Evolutionary conservation across 306 rosid species (phyloP), one percentile per base, ranked within the genome.

Genomic region (Sesbania bispinosa): DNA sequence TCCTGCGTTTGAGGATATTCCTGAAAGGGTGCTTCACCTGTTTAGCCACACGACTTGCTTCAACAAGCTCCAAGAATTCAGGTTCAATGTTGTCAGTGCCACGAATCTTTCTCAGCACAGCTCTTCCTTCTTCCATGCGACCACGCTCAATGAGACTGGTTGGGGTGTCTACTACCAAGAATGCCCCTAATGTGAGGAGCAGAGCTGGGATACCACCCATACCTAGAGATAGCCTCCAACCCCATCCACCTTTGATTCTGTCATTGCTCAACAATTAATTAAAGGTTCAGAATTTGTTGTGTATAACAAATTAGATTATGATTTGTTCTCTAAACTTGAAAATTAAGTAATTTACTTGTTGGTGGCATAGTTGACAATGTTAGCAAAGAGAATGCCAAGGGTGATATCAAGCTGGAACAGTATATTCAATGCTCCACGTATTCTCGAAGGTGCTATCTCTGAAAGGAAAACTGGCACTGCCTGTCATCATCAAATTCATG

Each of bases 381-480:
- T 85, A 1, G 98, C 92, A n/a, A 93, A 88, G 35, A 93, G 93
- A 64, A 93, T 93, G 13, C 98, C 98, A 19, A 93, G 73, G 36
- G 97, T 93, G 62, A 90, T 41, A 53, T 90, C 88, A 15, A 93
- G 87, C 67, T 93, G 98, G 57, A 93, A 93, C 18, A 90, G 53
- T 30, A 93, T 93, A 80, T 93, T 93, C 48, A 93, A 69, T 11
- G 80, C 98, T 80, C 98, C 98, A 16, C 98, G 96, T 15, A 93
- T 93, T 77, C 97, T 90, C 4, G 98, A 81, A 2, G 97, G 98
- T 6, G 98, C 98, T 1, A 93, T 90, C 77, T 93, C 98, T 14
- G 97, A 93, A 38, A 93, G 92, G 24, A 93, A 93, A 46, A 93
- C 52, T 15, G 98, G 98, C 19, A 93, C 98, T 0, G 98, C 98